Evolutionary conservation across 2,329 filamentous ascomycete genomes (phyloP), one percentile per base, ranked within the genome.

Genomic region (Aspergillus flavus): DNA sequence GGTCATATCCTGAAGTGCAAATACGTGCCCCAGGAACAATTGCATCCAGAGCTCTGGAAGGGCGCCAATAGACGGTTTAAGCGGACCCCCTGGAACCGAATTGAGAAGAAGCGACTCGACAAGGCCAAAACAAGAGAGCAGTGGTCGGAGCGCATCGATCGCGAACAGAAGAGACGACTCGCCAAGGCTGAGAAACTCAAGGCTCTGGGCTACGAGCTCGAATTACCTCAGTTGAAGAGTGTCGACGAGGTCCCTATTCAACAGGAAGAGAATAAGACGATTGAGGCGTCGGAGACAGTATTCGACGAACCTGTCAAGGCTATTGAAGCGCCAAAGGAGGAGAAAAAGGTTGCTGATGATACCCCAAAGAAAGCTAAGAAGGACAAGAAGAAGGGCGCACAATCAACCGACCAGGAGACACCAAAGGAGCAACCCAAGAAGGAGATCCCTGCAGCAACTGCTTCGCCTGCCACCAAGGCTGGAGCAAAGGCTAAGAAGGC

Each of bases 1-100:
- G 92, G 93, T 6, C 94, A 97, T 77, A 91, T 98, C 66, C 84
- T 99, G 70, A 94, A 96, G 79, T 94, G 94, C 79, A 91, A 92
- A 75, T 82, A 89, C 28, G 86, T 97, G 4, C 87, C 92, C 4
- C 82, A 87, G 62, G 92, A 91, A 64, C 89, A 94, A 74, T 83
- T 97, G 50, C 92, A 96, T 76, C 85, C 89, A 28, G 85, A 92
- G 65, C 82, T 97, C 59, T 98, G 93, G 87, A 93, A 95, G 81
- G 93, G 93, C 43, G 92, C 93, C 72, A 94, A 96, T 79, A 89
- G 88, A 73, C 90, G 94, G 61, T 97, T 95, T 85, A 96, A 96
- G 84, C 85, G 86, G 66, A 88, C 94, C 14, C 94, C 95, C 23
- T 90, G 92, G 85, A 95, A 93, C 80, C 91, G 91, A 81, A 90